Evolutionary conservation across 1,284 basidiomycete genomes (phyloP), one percentile per base, ranked within the genome.

Genomic region (Marasmius sp.): DNA sequence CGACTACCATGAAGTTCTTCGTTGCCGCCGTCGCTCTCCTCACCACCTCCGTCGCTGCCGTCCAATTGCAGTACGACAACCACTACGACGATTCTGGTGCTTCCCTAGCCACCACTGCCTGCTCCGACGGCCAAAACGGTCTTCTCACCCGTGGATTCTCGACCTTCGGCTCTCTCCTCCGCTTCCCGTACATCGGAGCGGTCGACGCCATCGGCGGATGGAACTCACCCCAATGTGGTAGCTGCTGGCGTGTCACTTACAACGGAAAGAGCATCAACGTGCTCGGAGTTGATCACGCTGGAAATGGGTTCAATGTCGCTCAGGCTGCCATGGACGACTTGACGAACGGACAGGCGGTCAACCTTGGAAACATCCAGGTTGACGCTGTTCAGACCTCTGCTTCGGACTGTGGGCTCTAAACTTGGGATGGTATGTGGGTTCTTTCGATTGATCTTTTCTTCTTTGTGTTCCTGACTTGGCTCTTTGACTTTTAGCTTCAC

Each of bases 51-150:
- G 36, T 54, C 52, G 14, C 37, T 37, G 27, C 52, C 34, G 33
- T 54, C 34, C 34, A 37, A n/a, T 37, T 37, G n/a, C 52, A 37
- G 34, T 54, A 54, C 16, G 52, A 54, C 20, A 54, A 34, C 16
- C n/a, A 18, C 34, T 54, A 54, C 34, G 52, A 54, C 20, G 52
- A 54, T n/a, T 18, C 34, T 10, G 52, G 34, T 18, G 66, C 65
- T 38, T 78, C 77, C 0, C 73, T 83, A 11, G 58, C 62, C 63
- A 71, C 67, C 20, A 80, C 82, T 58, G 76, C 81, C 14, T 85
- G 84, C 72, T 86, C 85, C 9, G 74, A 83, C 58, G 84, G 84
- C 11, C 39, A 58, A 1, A 79, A 84, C 68, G 85, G 84, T 11
- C 75, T 86, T 41, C 60, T 78, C 47, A 76, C 73, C 11, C 75